Conservation (phyloP, 148 eudicot genomes). For the Persicaria tinctoria region DNA sequence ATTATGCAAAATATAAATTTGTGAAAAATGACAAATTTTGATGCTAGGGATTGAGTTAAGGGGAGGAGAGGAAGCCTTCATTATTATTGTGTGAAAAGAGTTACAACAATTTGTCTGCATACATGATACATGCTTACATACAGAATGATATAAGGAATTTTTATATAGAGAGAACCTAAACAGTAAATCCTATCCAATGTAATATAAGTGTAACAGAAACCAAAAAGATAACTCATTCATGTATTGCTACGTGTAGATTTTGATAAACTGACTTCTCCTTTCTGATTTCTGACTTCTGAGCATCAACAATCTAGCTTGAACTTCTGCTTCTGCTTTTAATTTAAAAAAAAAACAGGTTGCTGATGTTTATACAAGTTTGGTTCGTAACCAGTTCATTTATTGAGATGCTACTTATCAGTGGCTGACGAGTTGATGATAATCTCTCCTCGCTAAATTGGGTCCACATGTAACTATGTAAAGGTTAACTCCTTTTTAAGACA, state of each 20-base stretch:
- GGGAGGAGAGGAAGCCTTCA: slow-evolving; percentile 2
- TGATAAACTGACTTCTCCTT: not conserved
- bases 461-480: not conserved
- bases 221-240: not conserved
- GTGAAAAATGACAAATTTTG: not conserved
- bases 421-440: not conserved
- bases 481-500: not conserved
- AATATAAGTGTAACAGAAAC: not conserved
- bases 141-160: not conserved
- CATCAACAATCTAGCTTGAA: not conserved
- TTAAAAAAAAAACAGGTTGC: not conserved
- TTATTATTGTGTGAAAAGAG: not conserved
- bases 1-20: not conserved
- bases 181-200: not conserved
- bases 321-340: not conserved
- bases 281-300: not conserved
- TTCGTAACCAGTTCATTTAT: not conserved
- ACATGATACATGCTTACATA: not conserved
- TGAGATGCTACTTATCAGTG: not conserved
- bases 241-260: not conserved
- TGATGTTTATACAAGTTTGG: not conserved
- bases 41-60: not conserved
- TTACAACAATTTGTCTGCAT: not conserved
- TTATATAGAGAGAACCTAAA: not conserved
- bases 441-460: not conserved